These are phyloP conservation scores for Solanum hybrid DNA, from an alignment of 305 asterid genomes.

Conservation along the genomic window DNA sequence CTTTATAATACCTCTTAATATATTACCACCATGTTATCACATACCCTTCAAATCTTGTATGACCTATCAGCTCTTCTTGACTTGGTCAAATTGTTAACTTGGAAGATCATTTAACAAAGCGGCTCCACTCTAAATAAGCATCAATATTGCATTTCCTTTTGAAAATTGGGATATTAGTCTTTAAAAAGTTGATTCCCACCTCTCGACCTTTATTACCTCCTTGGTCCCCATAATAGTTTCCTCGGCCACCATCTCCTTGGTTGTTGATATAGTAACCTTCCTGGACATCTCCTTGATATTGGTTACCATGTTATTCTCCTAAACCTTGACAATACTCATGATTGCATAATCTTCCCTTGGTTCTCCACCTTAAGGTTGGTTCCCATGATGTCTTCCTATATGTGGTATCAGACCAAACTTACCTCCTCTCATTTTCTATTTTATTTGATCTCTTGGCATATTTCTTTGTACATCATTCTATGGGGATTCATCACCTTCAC, in stretches of 20 bases:
- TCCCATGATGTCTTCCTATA: neutral
- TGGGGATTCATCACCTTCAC: neutral
- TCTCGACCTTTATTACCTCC: neutral
- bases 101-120: neutral
- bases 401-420: neutral
- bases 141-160: too few species aligned
- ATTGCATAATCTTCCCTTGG: neutral
- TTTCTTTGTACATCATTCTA: neutral
- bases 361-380: neutral
- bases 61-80: neutral
- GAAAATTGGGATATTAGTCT: neutral
- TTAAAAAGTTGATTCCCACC: neutral
- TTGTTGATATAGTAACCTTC: neutral
- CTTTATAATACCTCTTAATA: too few species aligned
- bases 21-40: neutral
- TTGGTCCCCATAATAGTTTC: neutral
- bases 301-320: neutral
- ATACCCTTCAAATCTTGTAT: neutral
- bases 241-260: neutral
- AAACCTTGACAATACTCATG: neutral
- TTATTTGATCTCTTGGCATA: neutral
- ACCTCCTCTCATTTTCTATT: neutral
- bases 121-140: neutral
- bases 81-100: neutral
- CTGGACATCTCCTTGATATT: neutral